phyloP scores from a whole-genome alignment of 2,329 filamentous ascomycete species.

The Nemania sp. region DNA sequence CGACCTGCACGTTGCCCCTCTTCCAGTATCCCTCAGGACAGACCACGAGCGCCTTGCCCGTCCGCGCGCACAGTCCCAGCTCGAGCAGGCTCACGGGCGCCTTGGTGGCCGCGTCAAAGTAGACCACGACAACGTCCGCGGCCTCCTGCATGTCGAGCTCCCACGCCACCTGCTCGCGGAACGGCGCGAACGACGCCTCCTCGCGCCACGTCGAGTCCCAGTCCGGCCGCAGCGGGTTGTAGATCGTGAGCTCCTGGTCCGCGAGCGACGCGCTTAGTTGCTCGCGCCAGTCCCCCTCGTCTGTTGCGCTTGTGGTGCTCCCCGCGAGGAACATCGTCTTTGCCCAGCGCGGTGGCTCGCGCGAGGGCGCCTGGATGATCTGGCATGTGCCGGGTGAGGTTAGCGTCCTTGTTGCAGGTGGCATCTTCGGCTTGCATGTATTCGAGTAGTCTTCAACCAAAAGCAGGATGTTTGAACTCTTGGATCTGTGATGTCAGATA shows the following conservation, averaged over 20 bases:
- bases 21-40: constrained; percentile 59
- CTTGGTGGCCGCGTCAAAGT: constrained; percentile 18
- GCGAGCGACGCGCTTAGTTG: constrained; percentile 48
- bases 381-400: constrained; percentile 28
- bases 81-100: constrained; percentile 21
- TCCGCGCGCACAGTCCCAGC: constrained; percentile 17
- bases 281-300: constrained; percentile 56
- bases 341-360: constrained; percentile 23
- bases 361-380: constrained; percentile 40
- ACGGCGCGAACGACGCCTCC: constrained; percentile 51
- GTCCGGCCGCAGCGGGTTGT: constrained; percentile 59
- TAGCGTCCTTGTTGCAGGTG: neutral
- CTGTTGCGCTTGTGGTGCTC: constrained; percentile 52
- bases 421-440: no score
- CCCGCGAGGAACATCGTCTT: constrained; percentile 62
- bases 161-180: constrained; percentile 38
- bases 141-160: constrained; percentile 23
- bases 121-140: constrained; percentile 21
- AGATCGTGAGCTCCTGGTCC: constrained; percentile 54
- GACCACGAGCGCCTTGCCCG: constrained; percentile 49
- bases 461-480: no score
- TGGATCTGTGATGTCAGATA: no score
- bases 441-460: no score
- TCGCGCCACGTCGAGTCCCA: constrained; percentile 62
- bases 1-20: constrained; percentile 63